Conservation (phyloP, 2,329 filamentous ascomycete genomes). For the Lecanicillium sp. region DNA sequence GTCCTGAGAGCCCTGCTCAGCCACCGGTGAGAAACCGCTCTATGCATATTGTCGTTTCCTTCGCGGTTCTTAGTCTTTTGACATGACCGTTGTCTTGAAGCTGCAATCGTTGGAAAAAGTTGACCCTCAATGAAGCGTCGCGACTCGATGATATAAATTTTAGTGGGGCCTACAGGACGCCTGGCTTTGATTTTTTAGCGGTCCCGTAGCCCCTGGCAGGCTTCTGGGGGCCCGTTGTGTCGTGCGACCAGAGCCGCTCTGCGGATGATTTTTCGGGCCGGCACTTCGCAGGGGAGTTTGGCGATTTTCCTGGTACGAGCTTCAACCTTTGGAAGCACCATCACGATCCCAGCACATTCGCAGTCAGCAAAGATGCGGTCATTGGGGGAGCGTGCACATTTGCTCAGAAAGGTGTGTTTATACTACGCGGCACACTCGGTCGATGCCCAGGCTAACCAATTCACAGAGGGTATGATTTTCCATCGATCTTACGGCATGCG, state of each 20-base stretch:
- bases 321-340: neutral
- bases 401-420: constrained; percentile 62
- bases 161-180: constrained; percentile 7
- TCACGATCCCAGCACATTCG: neutral
- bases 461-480: constrained; percentile 14
- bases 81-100: too few species aligned
- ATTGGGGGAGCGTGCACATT: constrained; percentile 64
- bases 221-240: neutral
- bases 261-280: constrained; percentile 22
- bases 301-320: neutral
- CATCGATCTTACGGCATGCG: constrained; percentile 15
- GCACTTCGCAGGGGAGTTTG: constrained; percentile 21
- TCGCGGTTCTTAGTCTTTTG: too few species aligned
- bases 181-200: constrained; percentile 3
- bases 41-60: constrained; percentile 34
- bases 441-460: too few species aligned
- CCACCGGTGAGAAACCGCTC: constrained; percentile 37
- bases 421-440: too few species aligned
- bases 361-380: constrained; percentile 31
- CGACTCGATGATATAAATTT: constrained; percentile 5
- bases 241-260: neutral
- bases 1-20: constrained; percentile 38
- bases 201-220: neutral
- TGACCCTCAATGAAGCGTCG: neutral
- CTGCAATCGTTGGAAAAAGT: too few species aligned